Evolutionary conservation across 495 filamentous ascomycete genomes (phyloP), one percentile per base, ranked within the genome.

Genomic region (Parathielavia hyrcaniae): DNA sequence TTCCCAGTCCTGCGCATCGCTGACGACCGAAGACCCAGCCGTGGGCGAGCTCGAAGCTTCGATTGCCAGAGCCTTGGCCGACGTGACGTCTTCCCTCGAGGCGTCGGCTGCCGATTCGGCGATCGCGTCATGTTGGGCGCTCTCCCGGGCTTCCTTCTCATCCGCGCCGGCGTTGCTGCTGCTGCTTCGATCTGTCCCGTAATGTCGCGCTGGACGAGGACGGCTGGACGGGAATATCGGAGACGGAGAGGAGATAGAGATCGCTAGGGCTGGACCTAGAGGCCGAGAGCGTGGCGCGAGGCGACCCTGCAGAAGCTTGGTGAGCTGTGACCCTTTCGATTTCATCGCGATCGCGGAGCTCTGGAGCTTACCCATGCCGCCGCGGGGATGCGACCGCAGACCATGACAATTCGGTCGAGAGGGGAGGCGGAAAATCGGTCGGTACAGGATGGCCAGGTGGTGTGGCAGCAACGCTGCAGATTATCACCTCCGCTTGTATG

Each of bases 1-100:
- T 59, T 96, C 91, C 91, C 91, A 96, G 65, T 77, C 72, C 39
- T 69, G 69, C 36, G 64, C 65, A 32, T 75, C 68, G 20, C 68
- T 60, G 40, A 65, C 67, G n/a, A 55, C 58, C 35, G 69, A 60
- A 14, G 74, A 69, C 22, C 69, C 66, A 19, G 67, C 50, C 26
- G 59, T 62, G 19, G 67, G 68, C 26, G 70, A 58, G 44, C 50
- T 55, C 1, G 63, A 50, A 1, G 69, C 69, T 52, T 71, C 65
- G 50, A 59, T 61, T 38, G 59, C 50, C 9, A 68, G 12, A 8
- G 64, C 61, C 51, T 66, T 20, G 13, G 62, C 47, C 17, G 67
- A 69, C 53, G 58, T 61, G 20, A 61, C 66, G 47, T 68, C 67
- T 55, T 36, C 61, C 51, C 17, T 53, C 54, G 50, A 58, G 1